These are phyloP conservation scores for Flueggea neowawraea DNA, from an alignment of 441 rosid genomes.

Conservation along the genomic window DNA sequence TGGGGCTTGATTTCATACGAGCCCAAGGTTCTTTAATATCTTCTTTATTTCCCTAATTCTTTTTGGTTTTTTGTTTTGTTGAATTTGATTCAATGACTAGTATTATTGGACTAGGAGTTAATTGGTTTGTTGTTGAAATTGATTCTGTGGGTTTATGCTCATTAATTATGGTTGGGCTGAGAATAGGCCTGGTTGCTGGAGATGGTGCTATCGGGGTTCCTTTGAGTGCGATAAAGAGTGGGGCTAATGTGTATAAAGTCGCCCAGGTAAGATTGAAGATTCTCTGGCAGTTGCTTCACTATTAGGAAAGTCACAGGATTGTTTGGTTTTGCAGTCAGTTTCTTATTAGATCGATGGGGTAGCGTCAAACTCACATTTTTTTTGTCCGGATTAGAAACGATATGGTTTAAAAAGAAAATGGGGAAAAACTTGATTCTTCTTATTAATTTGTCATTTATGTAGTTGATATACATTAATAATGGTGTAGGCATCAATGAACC, in stretches of 20 bases:
- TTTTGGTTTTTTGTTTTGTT: too few species aligned
- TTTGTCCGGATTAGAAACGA: too few species aligned
- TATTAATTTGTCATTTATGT: too few species aligned
- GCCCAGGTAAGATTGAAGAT: constrained; percentile 41
- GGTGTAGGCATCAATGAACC: too few species aligned
- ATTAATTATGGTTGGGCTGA: too few species aligned
- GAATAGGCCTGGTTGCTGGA: constrained; percentile 43
- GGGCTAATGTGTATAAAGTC: constrained; percentile 35
- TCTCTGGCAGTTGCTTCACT: background rate
- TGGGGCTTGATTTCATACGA: constrained; percentile 54
- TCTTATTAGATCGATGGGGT: too few species aligned
- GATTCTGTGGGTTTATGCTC: background rate
- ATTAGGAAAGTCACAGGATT: background rate
- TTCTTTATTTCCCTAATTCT: background rate
- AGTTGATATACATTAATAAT: too few species aligned
- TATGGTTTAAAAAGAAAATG: too few species aligned
- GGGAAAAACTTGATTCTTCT: too few species aligned
- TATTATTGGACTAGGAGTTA: constrained; percentile 6
- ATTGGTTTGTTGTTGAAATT: background rate
- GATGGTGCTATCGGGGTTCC: constrained; percentile 71
- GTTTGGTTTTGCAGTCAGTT: too few species aligned
- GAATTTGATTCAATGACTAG: background rate
- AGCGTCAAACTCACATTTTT: too few species aligned
- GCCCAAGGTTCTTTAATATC: constrained; percentile 35
- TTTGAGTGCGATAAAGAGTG: constrained; percentile 48